Conservation (phyloP, 2,329 filamentous ascomycete species). For the Torrubiellomyces zombiae region DNA sequence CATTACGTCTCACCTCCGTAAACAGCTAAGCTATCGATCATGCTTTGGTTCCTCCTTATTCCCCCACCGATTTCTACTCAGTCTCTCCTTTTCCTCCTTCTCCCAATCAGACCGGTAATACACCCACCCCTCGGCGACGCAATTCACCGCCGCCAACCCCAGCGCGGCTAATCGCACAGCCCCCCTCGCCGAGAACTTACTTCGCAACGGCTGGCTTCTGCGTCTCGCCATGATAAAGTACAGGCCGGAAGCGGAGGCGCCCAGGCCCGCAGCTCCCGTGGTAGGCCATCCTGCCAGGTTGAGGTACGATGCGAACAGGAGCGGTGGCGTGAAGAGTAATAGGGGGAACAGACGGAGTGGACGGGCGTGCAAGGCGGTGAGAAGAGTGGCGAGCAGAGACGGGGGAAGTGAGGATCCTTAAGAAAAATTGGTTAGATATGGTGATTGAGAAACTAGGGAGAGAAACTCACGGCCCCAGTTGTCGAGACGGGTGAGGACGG, state of each 20-base stretch:
- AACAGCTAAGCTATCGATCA: too few species aligned
- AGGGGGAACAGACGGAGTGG: conserved; percentile 35
- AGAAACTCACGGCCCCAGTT: neutral
- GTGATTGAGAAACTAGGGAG: conserved; percentile 1
- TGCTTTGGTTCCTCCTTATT: conserved; percentile 7
- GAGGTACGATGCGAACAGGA: conserved; percentile 35
- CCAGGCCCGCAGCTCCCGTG: conserved; percentile 36
- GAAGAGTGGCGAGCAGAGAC: conserved; percentile 37
- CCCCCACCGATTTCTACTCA: conserved; percentile 34
- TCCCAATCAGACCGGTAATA: conserved; percentile 34
- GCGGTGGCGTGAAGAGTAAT: conserved; percentile 26
- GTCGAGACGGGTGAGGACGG: neutral
- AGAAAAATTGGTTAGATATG: too few species aligned
- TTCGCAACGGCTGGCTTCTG: conserved; percentile 21
- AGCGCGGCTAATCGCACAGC: conserved; percentile 33
- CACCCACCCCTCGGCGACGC: conserved; percentile 30
- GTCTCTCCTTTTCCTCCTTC: conserved; percentile 29
- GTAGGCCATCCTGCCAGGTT: conserved; percentile 42
- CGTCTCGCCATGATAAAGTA: conserved; percentile 39
- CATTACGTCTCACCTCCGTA: neutral
- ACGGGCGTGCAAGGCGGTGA: conserved; percentile 37
- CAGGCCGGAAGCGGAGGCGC: conserved; percentile 38
- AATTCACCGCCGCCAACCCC: conserved; percentile 31
- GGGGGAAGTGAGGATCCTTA: conserved; percentile 39
- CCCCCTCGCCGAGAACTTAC: conserved; percentile 30